These are phyloP conservation scores for Babesia caballi DNA, from an alignment of 169 alveolate genomes.

Conservation along the genomic window DNA sequence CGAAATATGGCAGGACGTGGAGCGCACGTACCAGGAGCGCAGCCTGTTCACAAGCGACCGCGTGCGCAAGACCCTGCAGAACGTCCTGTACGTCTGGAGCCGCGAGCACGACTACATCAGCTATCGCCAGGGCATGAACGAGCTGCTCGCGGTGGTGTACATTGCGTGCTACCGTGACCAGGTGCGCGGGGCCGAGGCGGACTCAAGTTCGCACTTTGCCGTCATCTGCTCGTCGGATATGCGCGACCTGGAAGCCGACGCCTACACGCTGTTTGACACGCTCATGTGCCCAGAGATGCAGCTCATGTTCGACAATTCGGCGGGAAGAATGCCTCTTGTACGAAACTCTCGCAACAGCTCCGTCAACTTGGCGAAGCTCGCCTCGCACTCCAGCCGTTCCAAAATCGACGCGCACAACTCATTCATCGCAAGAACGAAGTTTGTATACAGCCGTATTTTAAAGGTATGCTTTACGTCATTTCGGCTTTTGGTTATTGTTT, in stretches of 20 bases:
- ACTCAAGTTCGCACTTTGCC: not conserved
- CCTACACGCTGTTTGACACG: constrained; percentile 75
- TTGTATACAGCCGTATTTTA: constrained; percentile 64
- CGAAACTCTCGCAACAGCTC: not conserved
- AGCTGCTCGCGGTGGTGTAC: constrained; percentile 69
- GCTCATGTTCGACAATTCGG: constrained; percentile 71
- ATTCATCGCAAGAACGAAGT: constrained; percentile 71
- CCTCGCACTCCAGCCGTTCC: not conserved
- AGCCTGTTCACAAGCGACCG: constrained; percentile 64
- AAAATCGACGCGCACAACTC: constrained; percentile 57
- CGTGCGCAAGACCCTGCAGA: constrained; percentile 67
- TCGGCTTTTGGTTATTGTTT: too few relatives aligned
- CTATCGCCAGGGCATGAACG: constrained; percentile 78
- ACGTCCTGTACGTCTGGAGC: constrained; percentile 71
- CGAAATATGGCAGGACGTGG: constrained; percentile 75
- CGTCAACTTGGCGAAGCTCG: not conserved
- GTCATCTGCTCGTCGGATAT: constrained; percentile 21
- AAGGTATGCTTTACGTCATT: constrained; percentile 17
- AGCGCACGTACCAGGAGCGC: constrained; percentile 75
- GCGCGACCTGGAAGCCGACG: constrained; percentile 79
- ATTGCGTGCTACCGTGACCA: constrained; percentile 64
- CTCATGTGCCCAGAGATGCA: constrained; percentile 76
- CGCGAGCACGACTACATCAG: constrained; percentile 68
- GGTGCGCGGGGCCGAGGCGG: not conserved
- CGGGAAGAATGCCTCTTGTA: constrained; percentile 33